Conservation (phyloP, 2,329 filamentous ascomycete species). For the Didymella glomerata region DNA sequence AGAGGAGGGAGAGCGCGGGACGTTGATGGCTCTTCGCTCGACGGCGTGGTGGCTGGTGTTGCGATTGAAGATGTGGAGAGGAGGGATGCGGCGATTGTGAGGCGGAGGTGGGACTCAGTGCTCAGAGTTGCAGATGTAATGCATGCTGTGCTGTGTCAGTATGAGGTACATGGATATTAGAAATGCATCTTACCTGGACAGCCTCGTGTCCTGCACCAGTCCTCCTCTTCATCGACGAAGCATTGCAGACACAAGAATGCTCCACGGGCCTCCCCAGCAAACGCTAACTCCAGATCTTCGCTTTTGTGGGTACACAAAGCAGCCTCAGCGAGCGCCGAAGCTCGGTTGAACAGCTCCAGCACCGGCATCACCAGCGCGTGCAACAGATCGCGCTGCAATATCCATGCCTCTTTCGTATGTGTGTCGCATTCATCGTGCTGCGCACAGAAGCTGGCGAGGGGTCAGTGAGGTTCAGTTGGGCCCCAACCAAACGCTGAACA, state of each 20-base stretch:
- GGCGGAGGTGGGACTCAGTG: conserved; percentile 58
- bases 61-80: conserved; percentile 49
- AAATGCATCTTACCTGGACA: conserved; percentile 55
- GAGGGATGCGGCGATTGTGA: conserved; percentile 58
- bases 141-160: conserved; percentile 49
- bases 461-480: conserved; percentile 7
- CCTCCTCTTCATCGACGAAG: conserved; percentile 64
- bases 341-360: conserved; percentile 64
- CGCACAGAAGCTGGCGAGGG: conserved; percentile 54
- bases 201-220: conserved; percentile 65
- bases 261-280: conserved; percentile 63
- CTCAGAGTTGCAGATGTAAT: conserved; percentile 55
- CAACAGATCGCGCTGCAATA: conserved; percentile 66
- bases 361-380: conserved; percentile 67
- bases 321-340: conserved; percentile 61
- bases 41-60: conserved; percentile 26
- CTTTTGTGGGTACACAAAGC: conserved; percentile 58
- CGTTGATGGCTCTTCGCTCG: conserved; percentile 17
- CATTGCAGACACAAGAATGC: conserved; percentile 68
- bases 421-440: conserved; percentile 48
- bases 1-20: conserved; percentile 41
- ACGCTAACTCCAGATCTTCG: conserved; percentile 65
- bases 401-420: conserved; percentile 52
- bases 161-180: too few species aligned
- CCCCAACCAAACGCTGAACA: neutral